These are phyloP conservation scores for Vitis labrusca DNA, from an alignment of 164 flowering plant genomes.

Conservation along the genomic window DNA sequence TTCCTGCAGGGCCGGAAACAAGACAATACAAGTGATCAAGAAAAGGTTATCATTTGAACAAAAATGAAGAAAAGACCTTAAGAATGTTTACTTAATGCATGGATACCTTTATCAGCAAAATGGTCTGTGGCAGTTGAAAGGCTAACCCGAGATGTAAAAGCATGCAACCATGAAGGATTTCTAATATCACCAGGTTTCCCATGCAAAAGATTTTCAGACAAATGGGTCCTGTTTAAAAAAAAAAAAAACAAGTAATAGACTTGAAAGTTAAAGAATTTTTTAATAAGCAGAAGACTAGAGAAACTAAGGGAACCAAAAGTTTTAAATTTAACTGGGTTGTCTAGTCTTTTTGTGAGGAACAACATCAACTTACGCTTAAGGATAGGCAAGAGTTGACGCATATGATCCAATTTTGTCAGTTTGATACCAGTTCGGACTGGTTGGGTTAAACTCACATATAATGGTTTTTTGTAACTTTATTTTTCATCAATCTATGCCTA, in stretches of 20 bases:
- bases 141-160: conserved; percentile 24
- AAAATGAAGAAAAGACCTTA: background rate
- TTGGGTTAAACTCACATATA: too few species aligned
- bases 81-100: background rate
- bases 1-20: conserved; percentile 21
- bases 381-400: too few species aligned
- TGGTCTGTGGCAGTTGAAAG: conserved; percentile 28
- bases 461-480: too few species aligned
- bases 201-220: conserved; percentile 12
- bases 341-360: too few species aligned
- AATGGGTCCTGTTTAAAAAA: conserved; percentile 20
- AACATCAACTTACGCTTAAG: too few species aligned
- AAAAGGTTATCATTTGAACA: background rate
- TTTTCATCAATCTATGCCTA: too few species aligned
- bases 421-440: too few species aligned
- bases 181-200: conserved; percentile 16
- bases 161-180: conserved; percentile 16
- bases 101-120: conserved; percentile 24
- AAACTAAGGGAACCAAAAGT: too few species aligned
- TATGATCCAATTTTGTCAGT: too few species aligned
- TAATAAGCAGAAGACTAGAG: too few species aligned
- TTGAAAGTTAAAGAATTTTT: too few species aligned
- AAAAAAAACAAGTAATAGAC: background rate
- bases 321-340: too few species aligned
- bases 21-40: background rate